Percentiles rank a stretch among this genome's conserved stretches.
Evolutionary conservation across 768 basidiomycete species (phyloP).

Genomic region (Auricularia sp.): DNA sequence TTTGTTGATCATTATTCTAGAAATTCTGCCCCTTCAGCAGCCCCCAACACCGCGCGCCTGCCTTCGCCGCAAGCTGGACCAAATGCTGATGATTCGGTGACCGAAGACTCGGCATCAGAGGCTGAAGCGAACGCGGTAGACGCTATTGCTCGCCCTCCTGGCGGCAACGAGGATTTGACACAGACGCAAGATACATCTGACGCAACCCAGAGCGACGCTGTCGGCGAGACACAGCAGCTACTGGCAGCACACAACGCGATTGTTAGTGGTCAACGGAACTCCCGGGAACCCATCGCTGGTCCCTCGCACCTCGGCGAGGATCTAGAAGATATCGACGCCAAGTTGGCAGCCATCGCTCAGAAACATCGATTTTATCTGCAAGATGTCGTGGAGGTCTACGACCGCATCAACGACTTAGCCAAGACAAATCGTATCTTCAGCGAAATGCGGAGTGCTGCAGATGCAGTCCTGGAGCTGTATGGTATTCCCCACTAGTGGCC

Average conservation of each 20-base stretch:
- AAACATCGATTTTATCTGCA: background rate
- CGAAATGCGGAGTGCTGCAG: background rate
- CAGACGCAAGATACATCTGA: too few relatives aligned
- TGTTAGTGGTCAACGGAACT: too few relatives aligned
- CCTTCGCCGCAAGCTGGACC: too few relatives aligned
- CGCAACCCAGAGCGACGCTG: too few relatives aligned
- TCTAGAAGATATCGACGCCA: background rate
- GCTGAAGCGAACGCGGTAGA: too few relatives aligned
- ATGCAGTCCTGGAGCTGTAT: background rate
- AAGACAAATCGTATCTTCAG: background rate
- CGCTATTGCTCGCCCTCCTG: too few relatives aligned
- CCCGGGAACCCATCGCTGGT: background rate
- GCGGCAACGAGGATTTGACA: too few relatives aligned
- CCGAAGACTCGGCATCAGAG: too few relatives aligned
- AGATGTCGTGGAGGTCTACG: background rate
- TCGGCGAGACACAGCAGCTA: background rate
- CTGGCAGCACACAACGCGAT: background rate
- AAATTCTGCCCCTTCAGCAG: too few relatives aligned
- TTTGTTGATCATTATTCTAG: too few relatives aligned
- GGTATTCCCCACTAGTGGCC: background rate
- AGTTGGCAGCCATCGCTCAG: background rate
- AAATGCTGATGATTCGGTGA: too few relatives aligned
- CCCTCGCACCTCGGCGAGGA: background rate
- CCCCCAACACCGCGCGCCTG: too few relatives aligned
- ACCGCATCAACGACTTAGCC: background rate